phyloP scores from a whole-genome alignment of 192 early-diverging fungal genomes.

The Backusella australiensis region DNA sequence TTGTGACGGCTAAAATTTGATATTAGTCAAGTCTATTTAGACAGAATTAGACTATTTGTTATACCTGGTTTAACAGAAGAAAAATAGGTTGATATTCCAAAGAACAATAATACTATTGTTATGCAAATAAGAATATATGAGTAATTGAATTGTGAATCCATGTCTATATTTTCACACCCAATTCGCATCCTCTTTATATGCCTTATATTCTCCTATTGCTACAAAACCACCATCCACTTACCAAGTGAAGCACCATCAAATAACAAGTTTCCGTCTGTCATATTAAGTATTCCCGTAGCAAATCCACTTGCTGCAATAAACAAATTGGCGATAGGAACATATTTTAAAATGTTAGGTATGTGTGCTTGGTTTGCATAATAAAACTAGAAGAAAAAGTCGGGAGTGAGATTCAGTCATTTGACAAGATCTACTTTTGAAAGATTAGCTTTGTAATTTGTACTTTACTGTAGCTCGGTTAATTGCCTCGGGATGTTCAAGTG shows the following conservation, averaged over 20 bases:
- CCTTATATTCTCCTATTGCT: not conserved
- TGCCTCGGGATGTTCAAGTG: conserved; percentile 14
- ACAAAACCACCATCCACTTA: not conserved
- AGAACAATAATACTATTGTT: conserved; percentile 12
- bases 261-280: conserved; percentile 26
- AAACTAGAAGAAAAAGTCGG: not conserved
- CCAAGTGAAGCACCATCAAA: conserved; percentile 30
- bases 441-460: not conserved
- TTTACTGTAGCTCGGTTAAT: conserved; percentile 24
- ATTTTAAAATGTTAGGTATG: conserved; percentile 22
- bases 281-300: conserved; percentile 18
- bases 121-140: not conserved
- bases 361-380: conserved; percentile 28
- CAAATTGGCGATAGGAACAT: conserved; percentile 21
- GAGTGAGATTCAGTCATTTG: not conserved
- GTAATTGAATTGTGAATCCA: not conserved
- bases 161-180: not conserved
- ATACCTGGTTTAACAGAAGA: conserved; percentile 19
- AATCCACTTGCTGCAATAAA: conserved; percentile 23
- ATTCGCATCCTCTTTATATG: not conserved
- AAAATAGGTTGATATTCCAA: conserved; percentile 18
- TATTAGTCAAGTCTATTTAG: conserved; percentile 3
- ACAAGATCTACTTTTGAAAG: not conserved
- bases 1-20: not conserved
- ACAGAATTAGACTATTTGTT: not conserved